Percentiles rank a stretch among this genome's conserved stretches.
Evolutionary conservation across 352 stramenopile genomes (phyloP).

Genomic region (Phytophthora brassicae): DNA sequence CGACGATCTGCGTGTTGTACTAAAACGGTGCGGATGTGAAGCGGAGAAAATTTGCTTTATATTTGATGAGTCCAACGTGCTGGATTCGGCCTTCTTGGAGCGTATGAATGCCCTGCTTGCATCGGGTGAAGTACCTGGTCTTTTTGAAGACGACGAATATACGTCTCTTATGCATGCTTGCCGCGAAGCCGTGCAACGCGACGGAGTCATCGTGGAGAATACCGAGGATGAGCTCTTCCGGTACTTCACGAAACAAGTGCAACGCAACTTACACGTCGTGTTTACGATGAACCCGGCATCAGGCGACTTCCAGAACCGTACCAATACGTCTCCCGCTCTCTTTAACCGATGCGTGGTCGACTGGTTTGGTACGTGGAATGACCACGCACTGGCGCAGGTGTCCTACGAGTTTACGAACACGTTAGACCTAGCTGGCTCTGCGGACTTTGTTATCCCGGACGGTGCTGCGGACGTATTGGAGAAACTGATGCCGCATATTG

Average conservation of each 20-base stretch:
- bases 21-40: slow-evolving; percentile 97
- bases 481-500: slow-evolving; percentile 70
- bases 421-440: slow-evolving; percentile 92
- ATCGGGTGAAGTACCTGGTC: slow-evolving; percentile 98
- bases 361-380: slow-evolving; percentile 99
- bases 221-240: slow-evolving; percentile 95
- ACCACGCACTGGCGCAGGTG: slow-evolving; percentile 98
- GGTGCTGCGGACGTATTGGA: slow-evolving; percentile 54
- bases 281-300: slow-evolving; percentile 99
- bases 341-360: slow-evolving; percentile 99
- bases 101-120: slow-evolving; percentile 99
- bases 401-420: slow-evolving; percentile 96
- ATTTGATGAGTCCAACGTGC: slow-evolving; percentile 99
- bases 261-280: slow-evolving; percentile 99
- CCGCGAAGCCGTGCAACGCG: slow-evolving; percentile 93
- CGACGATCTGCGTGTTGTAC: slow-evolving; percentile 97
- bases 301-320: slow-evolving; percentile 95
- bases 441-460: slow-evolving; percentile 57
- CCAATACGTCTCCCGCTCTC: slow-evolving; percentile 98
- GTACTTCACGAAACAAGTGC: slow-evolving; percentile 98
- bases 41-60: slow-evolving; percentile 99
- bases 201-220: slow-evolving; percentile 90
- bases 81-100: slow-evolving; percentile 99
- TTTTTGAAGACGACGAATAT: slow-evolving; percentile 99
- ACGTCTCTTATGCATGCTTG: slow-evolving; percentile 96